Conservation (phyloP, 2,329 filamentous ascomycete genomes). For the Apiospora malaysiana region DNA sequence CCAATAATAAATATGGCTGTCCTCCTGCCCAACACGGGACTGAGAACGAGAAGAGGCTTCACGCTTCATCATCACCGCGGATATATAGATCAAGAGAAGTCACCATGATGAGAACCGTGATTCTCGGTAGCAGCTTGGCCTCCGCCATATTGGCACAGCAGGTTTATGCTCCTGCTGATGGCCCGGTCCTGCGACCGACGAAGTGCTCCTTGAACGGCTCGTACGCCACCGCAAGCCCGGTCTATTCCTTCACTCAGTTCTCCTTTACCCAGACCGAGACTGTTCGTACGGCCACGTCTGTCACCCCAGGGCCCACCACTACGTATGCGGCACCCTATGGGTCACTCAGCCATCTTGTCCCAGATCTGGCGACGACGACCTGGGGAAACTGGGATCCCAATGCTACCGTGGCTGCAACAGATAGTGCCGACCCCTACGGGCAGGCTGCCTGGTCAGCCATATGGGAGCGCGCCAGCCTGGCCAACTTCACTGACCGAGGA, state of each 20-base stretch:
- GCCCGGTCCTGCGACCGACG: slow-evolving; percentile 36
- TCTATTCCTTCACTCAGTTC: slow-evolving; percentile 37
- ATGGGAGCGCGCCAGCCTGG: slow-evolving; percentile 41
- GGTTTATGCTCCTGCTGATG: slow-evolving; percentile 40
- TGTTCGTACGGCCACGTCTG: slow-evolving; percentile 43
- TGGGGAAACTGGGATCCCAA: slow-evolving; percentile 49
- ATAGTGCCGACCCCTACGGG: slow-evolving; percentile 43
- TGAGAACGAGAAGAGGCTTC: background rate
- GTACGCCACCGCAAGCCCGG: slow-evolving; percentile 37
- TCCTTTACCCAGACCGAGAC: slow-evolving; percentile 47
- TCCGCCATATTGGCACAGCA: slow-evolving; percentile 35
- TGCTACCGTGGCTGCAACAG: slow-evolving; percentile 40
- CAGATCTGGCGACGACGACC: slow-evolving; percentile 43
- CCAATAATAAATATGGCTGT: background rate
- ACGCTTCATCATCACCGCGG: background rate
- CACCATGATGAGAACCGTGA: background rate
- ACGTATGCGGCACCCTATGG: slow-evolving; percentile 44
- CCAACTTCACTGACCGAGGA: slow-evolving; percentile 40
- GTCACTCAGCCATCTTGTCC: slow-evolving; percentile 42
- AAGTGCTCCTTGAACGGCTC: slow-evolving; percentile 27
- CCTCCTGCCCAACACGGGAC: background rate
- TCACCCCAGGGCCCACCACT: slow-evolving; percentile 37
- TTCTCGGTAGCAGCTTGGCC: background rate
- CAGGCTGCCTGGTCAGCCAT: slow-evolving; percentile 45
- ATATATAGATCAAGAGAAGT: background rate